phyloP scores from a whole-genome alignment of 345 rosid genomes.

The Cardamine occulta region DNA sequence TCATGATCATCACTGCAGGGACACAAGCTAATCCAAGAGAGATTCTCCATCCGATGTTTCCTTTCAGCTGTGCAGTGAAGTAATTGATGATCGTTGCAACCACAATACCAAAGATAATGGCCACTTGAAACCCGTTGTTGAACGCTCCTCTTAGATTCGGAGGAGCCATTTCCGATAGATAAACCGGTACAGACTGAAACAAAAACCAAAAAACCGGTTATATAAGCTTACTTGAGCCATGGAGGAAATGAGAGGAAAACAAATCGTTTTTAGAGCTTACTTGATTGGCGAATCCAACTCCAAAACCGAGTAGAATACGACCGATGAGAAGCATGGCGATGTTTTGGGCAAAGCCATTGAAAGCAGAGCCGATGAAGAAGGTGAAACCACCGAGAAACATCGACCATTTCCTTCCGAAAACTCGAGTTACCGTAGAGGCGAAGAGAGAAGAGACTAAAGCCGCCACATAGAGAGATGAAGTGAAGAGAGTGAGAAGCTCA shows the following conservation, averaged over 20 bases:
- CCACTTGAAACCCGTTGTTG: slow-evolving; percentile 79
- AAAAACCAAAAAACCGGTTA: slow-evolving; percentile 20
- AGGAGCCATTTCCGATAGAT: slow-evolving; percentile 86
- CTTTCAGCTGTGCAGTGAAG: slow-evolving; percentile 53
- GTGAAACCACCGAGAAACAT: slow-evolving; percentile 66
- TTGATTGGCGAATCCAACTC: slow-evolving; percentile 93
- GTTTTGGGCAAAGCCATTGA: slow-evolving; percentile 64
- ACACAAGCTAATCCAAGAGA: slow-evolving; percentile 71
- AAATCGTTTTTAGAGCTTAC: slow-evolving; percentile 35
- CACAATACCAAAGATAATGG: slow-evolving; percentile 71
- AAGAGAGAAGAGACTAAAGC: slow-evolving; percentile 68
- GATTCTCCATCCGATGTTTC: slow-evolving; percentile 77
- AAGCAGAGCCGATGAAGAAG: slow-evolving; percentile 64
- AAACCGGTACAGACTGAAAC: slow-evolving; percentile 71
- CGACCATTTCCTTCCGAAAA: slow-evolving; percentile 66
- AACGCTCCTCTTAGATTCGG: slow-evolving; percentile 74
- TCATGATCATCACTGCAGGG: slow-evolving; percentile 64
- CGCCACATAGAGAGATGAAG: slow-evolving; percentile 82
- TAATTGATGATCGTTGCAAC: slow-evolving; percentile 72
- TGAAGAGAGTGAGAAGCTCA: slow-evolving; percentile 65
- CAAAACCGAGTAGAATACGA: slow-evolving; percentile 72
- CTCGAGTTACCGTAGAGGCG: slow-evolving; percentile 61
- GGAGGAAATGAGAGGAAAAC: not conserved
- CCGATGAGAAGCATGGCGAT: slow-evolving; percentile 63
- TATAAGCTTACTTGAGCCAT: not conserved